phyloP scores from a whole-genome alignment of 306 rosid species.

The Quillaja saponaria region DNA sequence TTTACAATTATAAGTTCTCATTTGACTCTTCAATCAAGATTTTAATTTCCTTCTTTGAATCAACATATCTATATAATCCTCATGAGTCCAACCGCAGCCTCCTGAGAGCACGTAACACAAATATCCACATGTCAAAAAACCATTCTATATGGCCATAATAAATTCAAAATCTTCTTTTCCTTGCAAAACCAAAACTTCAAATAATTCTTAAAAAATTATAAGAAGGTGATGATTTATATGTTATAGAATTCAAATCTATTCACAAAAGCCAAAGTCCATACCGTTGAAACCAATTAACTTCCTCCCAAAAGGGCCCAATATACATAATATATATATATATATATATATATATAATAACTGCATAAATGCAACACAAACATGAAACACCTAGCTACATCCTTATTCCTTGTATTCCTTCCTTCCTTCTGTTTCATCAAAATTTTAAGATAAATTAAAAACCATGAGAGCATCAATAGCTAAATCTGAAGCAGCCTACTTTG shows the following conservation, averaged over 20 bases:
- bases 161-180: constrained; percentile 2
- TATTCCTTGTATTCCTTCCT: neutral
- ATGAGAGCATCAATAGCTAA: neutral
- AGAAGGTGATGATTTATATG: constrained; percentile 3
- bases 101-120: no score
- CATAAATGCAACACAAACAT: neutral
- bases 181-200: constrained; percentile 5
- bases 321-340: neutral
- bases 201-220: neutral
- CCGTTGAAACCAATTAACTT: constrained; percentile 36
- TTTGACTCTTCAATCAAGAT: no score
- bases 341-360: neutral
- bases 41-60: no score
- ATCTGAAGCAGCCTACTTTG: constrained; percentile 62
- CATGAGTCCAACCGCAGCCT: no score
- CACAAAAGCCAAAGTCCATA: constrained; percentile 33
- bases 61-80: no score
- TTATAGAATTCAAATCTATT: neutral
- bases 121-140: constrained; percentile 24
- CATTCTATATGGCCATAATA: neutral
- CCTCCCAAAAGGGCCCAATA: constrained; percentile 35
- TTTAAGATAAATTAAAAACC: no score
- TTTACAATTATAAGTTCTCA: neutral
- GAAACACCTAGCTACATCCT: constrained; percentile 3
- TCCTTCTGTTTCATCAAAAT: constrained; percentile 17